Conservation (phyloP, 371 early-diverging fungal genomes). For the Syncephalastrum monosporum region DNA sequence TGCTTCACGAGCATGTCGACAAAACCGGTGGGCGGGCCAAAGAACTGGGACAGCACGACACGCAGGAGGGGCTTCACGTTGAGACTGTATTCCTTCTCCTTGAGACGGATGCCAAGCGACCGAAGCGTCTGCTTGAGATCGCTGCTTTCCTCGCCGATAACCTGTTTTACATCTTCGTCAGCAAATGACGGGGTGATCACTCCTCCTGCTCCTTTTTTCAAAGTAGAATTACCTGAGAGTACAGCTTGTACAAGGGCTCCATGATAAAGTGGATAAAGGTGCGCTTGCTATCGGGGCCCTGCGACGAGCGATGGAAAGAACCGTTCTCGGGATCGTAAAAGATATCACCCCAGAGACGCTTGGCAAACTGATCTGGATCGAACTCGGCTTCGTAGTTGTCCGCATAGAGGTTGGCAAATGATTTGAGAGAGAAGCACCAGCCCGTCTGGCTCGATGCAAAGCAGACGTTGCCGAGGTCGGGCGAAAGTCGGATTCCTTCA, state of each 20-base stretch:
- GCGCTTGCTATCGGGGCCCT: constrained; percentile 61
- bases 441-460: constrained; percentile 92
- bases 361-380: constrained; percentile 80
- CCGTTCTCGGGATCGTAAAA: constrained; percentile 81
- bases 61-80: constrained; percentile 84
- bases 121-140: constrained; percentile 71
- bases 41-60: constrained; percentile 83
- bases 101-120: constrained; percentile 79
- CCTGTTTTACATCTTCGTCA: constrained; percentile 22
- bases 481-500: constrained; percentile 75
- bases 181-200: neutral
- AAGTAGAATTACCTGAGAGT: constrained; percentile 65
- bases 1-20: constrained; percentile 87
- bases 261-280: constrained; percentile 97
- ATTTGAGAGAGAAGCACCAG: constrained; percentile 92
- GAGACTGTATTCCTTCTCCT: constrained; percentile 71
- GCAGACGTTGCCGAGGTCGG: constrained; percentile 95
- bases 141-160: constrained; percentile 70
- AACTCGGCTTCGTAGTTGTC: constrained; percentile 61
- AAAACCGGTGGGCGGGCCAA: constrained; percentile 86
- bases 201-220: too few relatives aligned
- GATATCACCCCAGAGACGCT: constrained; percentile 97
- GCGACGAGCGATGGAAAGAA: constrained; percentile 74
- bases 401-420: constrained; percentile 91
- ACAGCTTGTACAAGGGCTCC: constrained; percentile 95